Percentiles rank a stretch among this genome's conserved stretches.
phyloP scores from a whole-genome alignment of 1,284 basidiomycete genomes.

The Macrocystidia cucumis region DNA sequence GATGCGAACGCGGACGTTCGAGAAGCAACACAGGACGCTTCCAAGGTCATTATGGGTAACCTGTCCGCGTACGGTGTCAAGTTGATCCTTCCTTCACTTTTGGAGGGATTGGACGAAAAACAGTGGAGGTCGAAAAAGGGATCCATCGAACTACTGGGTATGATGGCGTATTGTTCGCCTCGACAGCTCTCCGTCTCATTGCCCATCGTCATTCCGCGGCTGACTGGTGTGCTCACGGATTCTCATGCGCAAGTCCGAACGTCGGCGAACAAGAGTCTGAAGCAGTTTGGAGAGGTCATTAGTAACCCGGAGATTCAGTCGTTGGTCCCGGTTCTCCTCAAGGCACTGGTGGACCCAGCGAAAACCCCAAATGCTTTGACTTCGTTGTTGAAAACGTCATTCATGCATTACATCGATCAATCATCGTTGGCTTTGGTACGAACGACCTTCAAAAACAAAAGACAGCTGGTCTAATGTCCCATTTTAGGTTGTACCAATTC shows the following conservation, averaged over 20 bases:
- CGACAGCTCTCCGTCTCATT: constrained; percentile 92
- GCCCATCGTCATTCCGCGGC: constrained; percentile 92
- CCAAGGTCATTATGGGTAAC: constrained; percentile 92
- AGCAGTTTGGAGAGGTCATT: constrained; percentile 96
- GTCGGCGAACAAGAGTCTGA: constrained; percentile 92
- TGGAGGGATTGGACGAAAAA: constrained; percentile 94
- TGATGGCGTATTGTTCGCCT: constrained; percentile 99
- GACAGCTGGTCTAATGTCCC: no score
- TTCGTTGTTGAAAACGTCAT: constrained; percentile 87
- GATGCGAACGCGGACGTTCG: constrained; percentile 87
- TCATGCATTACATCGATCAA: constrained; percentile 98
- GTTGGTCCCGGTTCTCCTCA: constrained; percentile 88
- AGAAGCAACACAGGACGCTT: constrained; percentile 91
- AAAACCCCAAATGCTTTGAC: constrained; percentile 86
- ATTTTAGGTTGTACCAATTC: constrained; percentile 85
- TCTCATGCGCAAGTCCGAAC: constrained; percentile 95
- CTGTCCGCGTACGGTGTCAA: constrained; percentile 96
- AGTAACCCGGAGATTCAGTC: constrained; percentile 93
- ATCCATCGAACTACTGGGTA: constrained; percentile 94
- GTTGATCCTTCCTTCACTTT: constrained; percentile 85
- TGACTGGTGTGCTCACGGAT: constrained; percentile 94
- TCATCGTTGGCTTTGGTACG: constrained; percentile 92
- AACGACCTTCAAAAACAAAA: constrained; percentile 10
- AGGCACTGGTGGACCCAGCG: constrained; percentile 92
- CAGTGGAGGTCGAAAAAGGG: constrained; percentile 99